Conservation (phyloP, 768 basidiomycete species). For the Filobasidium floriforme region DNA sequence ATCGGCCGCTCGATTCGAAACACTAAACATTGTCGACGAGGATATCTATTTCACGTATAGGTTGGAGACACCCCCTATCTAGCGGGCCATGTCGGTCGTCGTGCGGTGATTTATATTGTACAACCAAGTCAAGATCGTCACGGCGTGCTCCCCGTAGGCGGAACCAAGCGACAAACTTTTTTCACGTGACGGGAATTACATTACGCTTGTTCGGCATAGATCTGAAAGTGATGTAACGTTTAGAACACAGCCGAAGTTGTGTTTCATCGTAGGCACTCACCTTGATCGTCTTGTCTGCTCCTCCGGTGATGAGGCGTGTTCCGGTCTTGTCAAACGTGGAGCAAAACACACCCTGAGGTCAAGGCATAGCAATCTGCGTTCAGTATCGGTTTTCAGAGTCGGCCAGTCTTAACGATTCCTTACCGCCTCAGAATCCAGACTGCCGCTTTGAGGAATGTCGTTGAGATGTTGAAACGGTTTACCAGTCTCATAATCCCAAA, state of each 20-base stretch:
- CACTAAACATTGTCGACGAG: background rate
- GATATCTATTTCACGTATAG: background rate
- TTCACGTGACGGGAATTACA: background rate
- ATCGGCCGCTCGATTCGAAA: background rate
- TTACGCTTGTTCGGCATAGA: conserved; percentile 22
- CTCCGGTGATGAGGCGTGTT: conserved; percentile 77
- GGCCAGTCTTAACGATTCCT: background rate
- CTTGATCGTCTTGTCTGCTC: conserved; percentile 99
- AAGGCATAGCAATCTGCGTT: conserved; percentile 6
- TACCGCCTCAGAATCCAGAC: conserved; percentile 83
- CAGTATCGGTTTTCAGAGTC: conserved; percentile 7
- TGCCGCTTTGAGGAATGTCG: conserved; percentile 94
- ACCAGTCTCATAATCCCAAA: conserved; percentile 94
- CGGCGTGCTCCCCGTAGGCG: too few species aligned
- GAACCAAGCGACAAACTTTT: background rate
- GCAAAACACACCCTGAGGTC: conserved; percentile 68
- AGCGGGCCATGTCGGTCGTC: too few species aligned
- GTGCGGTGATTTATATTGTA: too few species aligned
- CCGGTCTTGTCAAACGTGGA: conserved; percentile 96
- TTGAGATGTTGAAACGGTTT: conserved; percentile 90
- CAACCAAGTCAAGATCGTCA: too few species aligned
- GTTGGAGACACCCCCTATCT: background rate
- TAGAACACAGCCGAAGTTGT: background rate
- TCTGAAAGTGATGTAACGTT: background rate
- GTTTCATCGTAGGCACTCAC: conserved; percentile 46